Base-by-base conservation (phyloP, 2,329 filamentous ascomycete species). In the Claviceps sp. region DNA sequence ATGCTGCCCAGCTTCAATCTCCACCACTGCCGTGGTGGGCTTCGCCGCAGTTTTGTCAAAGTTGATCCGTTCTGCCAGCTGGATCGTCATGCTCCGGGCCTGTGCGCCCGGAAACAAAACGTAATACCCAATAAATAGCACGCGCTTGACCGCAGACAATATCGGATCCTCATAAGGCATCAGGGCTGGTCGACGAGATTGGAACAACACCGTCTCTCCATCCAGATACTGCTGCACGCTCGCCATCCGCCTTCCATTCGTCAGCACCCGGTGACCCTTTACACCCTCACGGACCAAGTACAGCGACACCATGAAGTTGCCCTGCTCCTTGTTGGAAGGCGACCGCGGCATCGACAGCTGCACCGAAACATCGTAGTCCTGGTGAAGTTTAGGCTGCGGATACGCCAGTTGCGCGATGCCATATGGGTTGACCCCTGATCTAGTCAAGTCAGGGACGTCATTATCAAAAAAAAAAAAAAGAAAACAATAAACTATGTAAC, bases 281-380 rank as follows among this genome's bases (percentile, higher is more conserved):
- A 10, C 45, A 8, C 41, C 40, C 6, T 53, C 53, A 26, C 74
- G 74, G 48, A 87, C 75, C 50, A 95, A 77, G 55, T 81, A 78
- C 16, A 95, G 71, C 47, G 87, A 84, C 17, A 97, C 72, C 93
- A 98, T 98, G 73, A 96, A 97, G 70, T 97, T 97, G 30, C 93
- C 93, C 14, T 79, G 78, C 2, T 77, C 78, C 22, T 86, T 69
- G 61, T 98, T 98, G 1, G 75, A 68, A 0, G 81, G 82, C 2
- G 88, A 93, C 42, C 84, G 82, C 17, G 93, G 93, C 56, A 98
- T 74, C 3, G 79, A 77, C 37, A 98, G 74, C 22, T 80, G 74
- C 1, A 97, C 74, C 5, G 78, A 76, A 43, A 98, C 77, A 65
- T 97, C 89, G 73, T 98, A 98, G 47, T 83, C 77, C 65, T 96